These are phyloP conservation scores for Scedosporium boydii DNA, from an alignment of 2,329 filamentous ascomycete genomes.

Conservation along the genomic window DNA sequence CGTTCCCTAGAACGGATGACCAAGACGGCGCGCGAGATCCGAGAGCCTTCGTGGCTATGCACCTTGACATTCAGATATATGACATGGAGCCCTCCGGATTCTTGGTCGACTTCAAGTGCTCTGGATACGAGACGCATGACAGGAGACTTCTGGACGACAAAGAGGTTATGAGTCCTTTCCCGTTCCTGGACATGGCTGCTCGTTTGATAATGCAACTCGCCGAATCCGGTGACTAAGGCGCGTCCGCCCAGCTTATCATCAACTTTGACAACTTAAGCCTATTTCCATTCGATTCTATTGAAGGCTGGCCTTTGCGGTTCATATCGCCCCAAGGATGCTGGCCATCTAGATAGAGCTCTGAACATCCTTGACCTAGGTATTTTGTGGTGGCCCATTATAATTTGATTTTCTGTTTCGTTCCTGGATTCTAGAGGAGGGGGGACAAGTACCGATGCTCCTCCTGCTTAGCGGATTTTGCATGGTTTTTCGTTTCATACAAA, in stretches of 20 bases:
- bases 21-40: neutral
- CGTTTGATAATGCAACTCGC: constrained; percentile 88
- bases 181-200: constrained; percentile 89
- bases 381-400: neutral
- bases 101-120: constrained; percentile 97
- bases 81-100: constrained; percentile 88
- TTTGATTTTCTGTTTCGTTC: too few species aligned
- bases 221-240: constrained; percentile 51
- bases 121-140: constrained; percentile 78
- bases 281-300: constrained; percentile 1
- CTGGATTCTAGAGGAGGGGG: too few species aligned
- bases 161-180: constrained; percentile 89
- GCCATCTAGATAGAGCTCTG: neutral
- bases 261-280: too few species aligned
- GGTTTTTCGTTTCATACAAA: neutral
- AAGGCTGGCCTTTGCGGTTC: neutral
- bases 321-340: neutral
- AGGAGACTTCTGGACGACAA: constrained; percentile 79
- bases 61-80: constrained; percentile 93
- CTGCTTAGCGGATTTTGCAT: neutral
- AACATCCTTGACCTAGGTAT: neutral
- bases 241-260: neutral
- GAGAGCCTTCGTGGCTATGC: constrained; percentile 64
- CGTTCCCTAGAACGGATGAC: neutral
- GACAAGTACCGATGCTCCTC: neutral